These are phyloP conservation scores for Myxozyma geophila DNA, from an alignment of 805 yeast genomes.

Conservation along the genomic window DNA sequence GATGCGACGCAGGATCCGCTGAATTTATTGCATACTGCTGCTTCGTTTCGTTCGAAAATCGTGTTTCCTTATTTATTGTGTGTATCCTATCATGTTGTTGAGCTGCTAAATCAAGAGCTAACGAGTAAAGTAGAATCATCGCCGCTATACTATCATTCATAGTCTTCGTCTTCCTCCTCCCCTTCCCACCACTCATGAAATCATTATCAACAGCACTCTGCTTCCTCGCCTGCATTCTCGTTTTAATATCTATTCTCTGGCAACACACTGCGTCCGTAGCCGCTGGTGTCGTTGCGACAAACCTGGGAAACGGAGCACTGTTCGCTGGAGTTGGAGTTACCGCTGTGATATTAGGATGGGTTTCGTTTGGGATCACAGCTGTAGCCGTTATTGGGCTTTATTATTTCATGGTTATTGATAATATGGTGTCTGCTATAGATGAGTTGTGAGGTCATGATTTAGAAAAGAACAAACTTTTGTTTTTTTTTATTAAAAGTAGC, in stretches of 20 bases:
- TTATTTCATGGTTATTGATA: slow-evolving; percentile 19
- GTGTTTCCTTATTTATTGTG: slow-evolving; percentile 32
- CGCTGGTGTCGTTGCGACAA: slow-evolving; percentile 18
- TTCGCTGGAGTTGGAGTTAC: slow-evolving; percentile 27
- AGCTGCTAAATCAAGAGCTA: too few relatives aligned
- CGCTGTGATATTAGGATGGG: slow-evolving; percentile 34
- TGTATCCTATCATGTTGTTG: background rate
- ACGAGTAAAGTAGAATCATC: slow-evolving; percentile 1
- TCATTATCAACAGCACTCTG: slow-evolving; percentile 10
- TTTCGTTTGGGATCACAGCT: slow-evolving; percentile 23
- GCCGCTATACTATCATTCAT: slow-evolving; percentile 30
- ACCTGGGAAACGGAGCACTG: slow-evolving; percentile 29
- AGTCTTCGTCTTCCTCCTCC: slow-evolving; percentile 26
- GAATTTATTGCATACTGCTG: slow-evolving; percentile 29
- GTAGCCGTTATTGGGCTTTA: slow-evolving; percentile 27
- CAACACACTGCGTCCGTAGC: slow-evolving; percentile 33
- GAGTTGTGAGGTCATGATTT: background rate
- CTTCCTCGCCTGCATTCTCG: slow-evolving; percentile 25
- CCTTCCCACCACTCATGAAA: slow-evolving; percentile 32
- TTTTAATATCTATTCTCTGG: slow-evolving; percentile 34
- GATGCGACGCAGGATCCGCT: slow-evolving; percentile 26
- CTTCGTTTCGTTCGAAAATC: slow-evolving; percentile 21
- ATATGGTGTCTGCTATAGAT: background rate
- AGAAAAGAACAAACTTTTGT: too few relatives aligned
- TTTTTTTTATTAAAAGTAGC: too few relatives aligned